Percentiles rank a stretch among this genome's conserved stretches.
Conservation (phyloP, 2,329 filamentous ascomycete species). For the Fusarium hostae region DNA sequence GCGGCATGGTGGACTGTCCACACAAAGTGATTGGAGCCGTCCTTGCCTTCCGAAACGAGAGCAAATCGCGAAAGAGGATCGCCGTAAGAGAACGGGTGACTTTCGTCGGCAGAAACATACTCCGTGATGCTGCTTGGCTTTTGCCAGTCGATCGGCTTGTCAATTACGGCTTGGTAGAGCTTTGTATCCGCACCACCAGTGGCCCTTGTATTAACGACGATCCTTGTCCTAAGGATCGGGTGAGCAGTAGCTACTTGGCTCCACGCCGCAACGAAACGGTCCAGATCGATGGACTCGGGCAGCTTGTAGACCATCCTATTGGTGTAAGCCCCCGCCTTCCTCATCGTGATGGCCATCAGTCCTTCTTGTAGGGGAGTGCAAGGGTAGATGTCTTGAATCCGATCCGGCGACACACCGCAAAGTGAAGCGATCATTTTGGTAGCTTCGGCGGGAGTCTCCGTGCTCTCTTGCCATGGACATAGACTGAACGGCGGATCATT, state of each 20-base stretch:
- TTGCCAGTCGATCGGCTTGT: constrained; percentile 2
- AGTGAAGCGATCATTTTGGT: constrained; percentile 3
- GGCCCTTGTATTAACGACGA: constrained; percentile 7
- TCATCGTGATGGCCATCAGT: constrained; percentile 5
- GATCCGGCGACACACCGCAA: background rate
- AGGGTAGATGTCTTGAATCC: constrained; percentile 3
- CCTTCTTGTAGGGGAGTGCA: constrained; percentile 3
- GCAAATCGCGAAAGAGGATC: constrained; percentile 6
- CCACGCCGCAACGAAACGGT: constrained; percentile 8
- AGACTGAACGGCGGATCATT: constrained; percentile 4
- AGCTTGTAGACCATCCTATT: constrained; percentile 5
- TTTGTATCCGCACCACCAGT: constrained; percentile 2
- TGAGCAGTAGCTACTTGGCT: constrained; percentile 2
- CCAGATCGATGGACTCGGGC: constrained; percentile 1
- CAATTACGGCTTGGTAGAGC: constrained; percentile 9
- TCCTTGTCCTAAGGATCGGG: constrained; percentile 5
- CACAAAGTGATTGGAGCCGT: background rate
- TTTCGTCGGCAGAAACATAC: constrained; percentile 5
- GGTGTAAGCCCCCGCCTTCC: background rate
- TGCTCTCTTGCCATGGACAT: constrained; percentile 7
- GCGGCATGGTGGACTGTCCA: constrained; percentile 5
- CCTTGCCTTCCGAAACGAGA: constrained; percentile 2
- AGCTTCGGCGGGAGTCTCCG: background rate
- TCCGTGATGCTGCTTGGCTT: constrained; percentile 2
- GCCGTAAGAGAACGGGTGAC: constrained; percentile 3